Evolutionary conservation across 306 rosid species (phyloP), one percentile per base, ranked within the genome.

Genomic region (Citrullus amarus): DNA sequence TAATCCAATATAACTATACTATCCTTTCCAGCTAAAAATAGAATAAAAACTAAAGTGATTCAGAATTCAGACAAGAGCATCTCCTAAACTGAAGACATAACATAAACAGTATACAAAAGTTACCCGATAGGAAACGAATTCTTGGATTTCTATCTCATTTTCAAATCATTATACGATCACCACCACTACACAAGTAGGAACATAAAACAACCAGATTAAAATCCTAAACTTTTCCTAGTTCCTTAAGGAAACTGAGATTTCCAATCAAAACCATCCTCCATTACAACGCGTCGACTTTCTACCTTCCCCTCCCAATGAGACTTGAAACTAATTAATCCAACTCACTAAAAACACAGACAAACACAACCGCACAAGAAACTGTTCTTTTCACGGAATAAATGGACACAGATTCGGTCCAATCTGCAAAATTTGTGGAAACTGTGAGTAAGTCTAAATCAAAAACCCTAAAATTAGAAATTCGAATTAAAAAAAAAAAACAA

Each of bases 391-490:
- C 63, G 76, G 50, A 85, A 81, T 76, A 59, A 28, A 50, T 59
- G 59, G 18, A 69, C 41, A 38, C 77, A 55, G 63, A 59, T 71
- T 82, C 82, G 82, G 83, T 79, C 86, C 80, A 80, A 84, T 78
- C 80, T 83, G 87, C 83, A 77, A 77, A 58, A 53, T 66, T 79
- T 80, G 39, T 58, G 86, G 88, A 75, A 39, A 55, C 80, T 54
- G 5, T 38, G 82, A 82, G 83, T 57, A 60, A 85, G 85, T 77
- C 86, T 57, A 69, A 68, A 83, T 79, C 25, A 46, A 75, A 78
- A 59, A 55, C 76, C 82, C 88, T 59, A 79, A 84, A 86, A 60
- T 75, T 82, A 84, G 85, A 48, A 51, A 76, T 22, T 25, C 3
- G 9, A 67, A 17, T 2, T 7, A 65, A 28, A 25, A 48, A 10